Conservation (phyloP, 2,329 filamentous ascomycete species). For the Fonsecaea erecta region DNA sequence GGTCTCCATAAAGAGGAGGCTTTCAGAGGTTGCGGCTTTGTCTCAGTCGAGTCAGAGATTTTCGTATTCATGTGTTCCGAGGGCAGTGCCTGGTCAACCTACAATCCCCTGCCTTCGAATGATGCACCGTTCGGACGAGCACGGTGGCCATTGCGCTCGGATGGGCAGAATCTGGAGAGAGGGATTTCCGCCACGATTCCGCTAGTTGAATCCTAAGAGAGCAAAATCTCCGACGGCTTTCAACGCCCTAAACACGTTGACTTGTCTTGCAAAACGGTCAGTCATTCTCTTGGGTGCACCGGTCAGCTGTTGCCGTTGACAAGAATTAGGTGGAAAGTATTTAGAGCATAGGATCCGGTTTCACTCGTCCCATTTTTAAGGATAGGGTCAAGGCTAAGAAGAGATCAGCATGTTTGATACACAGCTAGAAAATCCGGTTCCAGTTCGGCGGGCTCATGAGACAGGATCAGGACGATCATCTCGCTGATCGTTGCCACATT, state of each 20-base stretch:
- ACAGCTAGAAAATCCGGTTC: conserved; percentile 11
- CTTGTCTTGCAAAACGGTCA: background rate
- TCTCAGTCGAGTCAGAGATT: conserved; percentile 23
- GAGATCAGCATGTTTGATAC: conserved; percentile 3
- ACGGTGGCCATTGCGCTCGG: background rate
- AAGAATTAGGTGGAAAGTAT: background rate
- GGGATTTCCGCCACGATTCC: conserved; percentile 1
- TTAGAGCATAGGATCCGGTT: background rate
- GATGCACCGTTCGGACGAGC: background rate
- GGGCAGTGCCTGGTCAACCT: background rate
- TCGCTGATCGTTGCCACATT: conserved; percentile 16
- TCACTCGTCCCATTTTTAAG: background rate
- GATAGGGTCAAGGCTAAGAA: background rate
- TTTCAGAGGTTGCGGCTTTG: conserved; percentile 25
- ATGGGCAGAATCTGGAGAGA: background rate
- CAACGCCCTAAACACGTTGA: background rate
- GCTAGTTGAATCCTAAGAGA: background rate
- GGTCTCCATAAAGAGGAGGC: conserved; percentile 2
- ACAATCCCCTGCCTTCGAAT: background rate
- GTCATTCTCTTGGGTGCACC: background rate
- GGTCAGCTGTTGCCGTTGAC: background rate
- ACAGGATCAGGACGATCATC: conserved; percentile 15
- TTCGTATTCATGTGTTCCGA: background rate
- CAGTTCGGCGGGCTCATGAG: conserved; percentile 5
- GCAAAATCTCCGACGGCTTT: conserved; percentile 15